Evolutionary conservation across 1,139 yeast genomes (phyloP), one percentile per base, ranked within the genome.

Genomic region (Yamadazyma oceani): DNA sequence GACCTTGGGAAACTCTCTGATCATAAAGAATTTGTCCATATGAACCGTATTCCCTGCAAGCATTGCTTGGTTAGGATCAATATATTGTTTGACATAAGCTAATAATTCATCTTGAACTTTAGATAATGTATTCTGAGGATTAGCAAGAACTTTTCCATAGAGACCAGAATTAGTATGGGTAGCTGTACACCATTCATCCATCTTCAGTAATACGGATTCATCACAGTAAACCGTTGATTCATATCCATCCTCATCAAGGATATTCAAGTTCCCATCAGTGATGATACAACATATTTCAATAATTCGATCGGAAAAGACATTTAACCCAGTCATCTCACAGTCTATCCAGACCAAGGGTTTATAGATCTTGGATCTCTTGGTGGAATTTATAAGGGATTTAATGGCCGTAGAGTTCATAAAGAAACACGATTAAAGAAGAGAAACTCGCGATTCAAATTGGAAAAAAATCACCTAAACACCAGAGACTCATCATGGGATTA

Each of bases 21-120:
- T 66, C 85, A 94, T 76, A 62, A 92, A 94, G 41, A 85, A 71
- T 43, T 89, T 77, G 59, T 94, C 99, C 82, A 88, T 85, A 58
- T 94, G 97, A 17, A 94, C 80, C 0, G 95, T 77, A 53, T 90
- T 92, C 1, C 99, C 99, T 0, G 96, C 96, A 43, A 94, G 63
- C 0, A 92, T 62, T 1, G 86, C 96, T 4, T 59, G 55, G 6
- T 76, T 68, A 13, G 67, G 62, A n/a, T 66, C 70, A 10, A 86
- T 69, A 50, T 73, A 76, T 44, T 66, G 66, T 46, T 71, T 60
- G 34, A 94, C 65, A 55, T 87, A 92, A 4, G 56, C 67, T 37
- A 82, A 58, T 36, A 94, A 62, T 45, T 83, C 90, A 0, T 48
- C 40, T 47, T 88, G 84, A 1, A 87, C 97, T 31, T 74, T 67